These are phyloP conservation scores for Theobroma grandiflorum DNA, from an alignment of 441 rosid species.

Conservation along the genomic window DNA sequence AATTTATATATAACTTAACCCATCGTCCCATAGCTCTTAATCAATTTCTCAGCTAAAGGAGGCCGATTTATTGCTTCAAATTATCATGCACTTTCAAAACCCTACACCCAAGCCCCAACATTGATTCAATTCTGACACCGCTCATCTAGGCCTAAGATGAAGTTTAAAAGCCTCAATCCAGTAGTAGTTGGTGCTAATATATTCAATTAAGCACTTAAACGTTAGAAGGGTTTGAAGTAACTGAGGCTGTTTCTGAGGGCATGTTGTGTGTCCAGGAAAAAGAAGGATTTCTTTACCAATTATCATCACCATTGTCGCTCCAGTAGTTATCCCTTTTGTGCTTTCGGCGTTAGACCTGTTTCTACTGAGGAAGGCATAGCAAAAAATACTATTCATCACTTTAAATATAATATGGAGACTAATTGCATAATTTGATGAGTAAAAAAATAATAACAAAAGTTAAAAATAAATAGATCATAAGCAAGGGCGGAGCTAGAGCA, in stretches of 20 bases:
- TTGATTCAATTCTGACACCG: not conserved
- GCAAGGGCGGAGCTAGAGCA: too few species aligned
- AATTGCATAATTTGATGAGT: too few species aligned
- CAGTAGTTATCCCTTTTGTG: slow-evolving; percentile 12
- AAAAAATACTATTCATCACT: slow-evolving; percentile 23
- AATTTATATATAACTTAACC: too few species aligned
- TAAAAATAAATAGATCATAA: too few species aligned
- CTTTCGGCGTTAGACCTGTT: not conserved
- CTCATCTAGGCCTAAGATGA: not conserved
- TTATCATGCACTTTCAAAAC: not conserved
- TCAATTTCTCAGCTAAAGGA: not conserved
- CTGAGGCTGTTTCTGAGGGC: not conserved
- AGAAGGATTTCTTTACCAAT: not conserved
- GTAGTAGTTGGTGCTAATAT: not conserved
- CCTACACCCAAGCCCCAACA: not conserved
- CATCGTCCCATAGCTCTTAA: not conserved
- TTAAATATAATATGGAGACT: slow-evolving; percentile 10
- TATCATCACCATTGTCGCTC: slow-evolving; percentile 16
- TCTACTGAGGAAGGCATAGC: slow-evolving; percentile 18
- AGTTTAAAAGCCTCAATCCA: not conserved
- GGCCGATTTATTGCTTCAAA: not conserved
- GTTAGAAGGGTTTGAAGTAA: not conserved
- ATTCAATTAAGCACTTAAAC: not conserved
- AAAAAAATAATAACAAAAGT: too few species aligned
- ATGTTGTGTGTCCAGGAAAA: slow-evolving; percentile 16